Base-by-base conservation (phyloP, 108 stramenopile species). In the Parmales sp. region DNA sequence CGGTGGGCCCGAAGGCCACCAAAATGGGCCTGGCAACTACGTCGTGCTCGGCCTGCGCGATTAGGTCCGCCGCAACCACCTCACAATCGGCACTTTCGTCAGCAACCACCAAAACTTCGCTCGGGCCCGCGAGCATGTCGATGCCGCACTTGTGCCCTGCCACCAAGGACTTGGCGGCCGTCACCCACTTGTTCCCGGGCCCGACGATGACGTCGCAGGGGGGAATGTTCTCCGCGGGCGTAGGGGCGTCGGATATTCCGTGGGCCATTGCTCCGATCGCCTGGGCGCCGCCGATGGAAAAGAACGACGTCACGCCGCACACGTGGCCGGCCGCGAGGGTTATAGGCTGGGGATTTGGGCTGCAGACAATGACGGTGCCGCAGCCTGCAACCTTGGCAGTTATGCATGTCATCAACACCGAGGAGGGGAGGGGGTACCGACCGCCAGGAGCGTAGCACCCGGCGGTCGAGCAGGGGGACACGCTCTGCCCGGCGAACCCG, bases 391-490 rank as follows among this genome's bases (percentile, higher is more conserved):
- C 95, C 2, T 92, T 82, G 16, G 97, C 97, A 4, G 97, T 98
- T 7, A 94, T 90, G 22, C 92, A 93, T 22, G 97, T 98, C 97
- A 98, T 98, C 29, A 98, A 69, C 23, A 98, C 97, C 7, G 90
- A 92, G 36, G 93, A 94, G 22, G 97, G 97, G 38, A 98, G 79
- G 9, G 97, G 97, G 71, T 98, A 98, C 23, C 97, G 83, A 20
- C 98, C 98, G 39, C 98, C 98, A 0, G 98, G 98, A 18, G 98
- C 98, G 72, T 99, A 99, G 80, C 98, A 99, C 45, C 98, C 96
- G 19, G 98, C 98, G 22, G 86, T 89, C 74, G 67, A 66, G 72
- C 95, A 93, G 38, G 96, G 89, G 67, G 91, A 88, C 29, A 99
- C 87, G 8, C 89, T 90, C 71, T 97, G 98, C 6, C 98, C 98